Evolutionary conservation across 345 rosid species (phyloP), one percentile per base, ranked within the genome.

Genomic region (Alliaria petiolata): DNA sequence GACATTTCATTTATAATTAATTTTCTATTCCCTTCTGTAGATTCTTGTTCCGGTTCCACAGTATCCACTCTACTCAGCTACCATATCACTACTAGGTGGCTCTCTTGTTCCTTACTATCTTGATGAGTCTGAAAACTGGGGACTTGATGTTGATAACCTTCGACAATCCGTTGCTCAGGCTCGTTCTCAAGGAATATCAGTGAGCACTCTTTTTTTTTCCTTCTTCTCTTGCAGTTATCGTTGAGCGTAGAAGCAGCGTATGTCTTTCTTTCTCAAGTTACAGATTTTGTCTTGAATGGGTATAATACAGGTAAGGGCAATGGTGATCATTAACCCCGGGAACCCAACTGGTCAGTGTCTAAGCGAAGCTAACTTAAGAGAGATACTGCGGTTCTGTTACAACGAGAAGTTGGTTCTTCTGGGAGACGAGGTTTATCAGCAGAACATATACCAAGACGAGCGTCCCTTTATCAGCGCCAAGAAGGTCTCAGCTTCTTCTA

Each of bases 301-400:
- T 57, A 14, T 22, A 1, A 22, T 81, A 67, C 86, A 95, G 99
- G 90, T 89, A 51, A 85, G 86, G 81, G 99, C 99, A 38, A 91
- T 95, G 99, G 99, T 95, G 68, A 91, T 95, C 69, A 95, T 95
- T 56, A 95, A 95, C 84, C 99, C 99, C 3, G 99, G 97, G n/a
- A 95, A 95, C 79, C 99, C 99, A 35, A 95, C 99, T 33, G 99
- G 99, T n/a, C 93, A 87, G 79, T 95, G 99, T 76, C 90, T 95
- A 40, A 95, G 99, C 62, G 92, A 76, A 85, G 85, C 95, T 67
- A 95, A 95, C 77, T 76, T 95, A 58, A 84, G 84, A 81, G 97
- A 91, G 84, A 91, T 91, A 67, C 62, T 95, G 77, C 74, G 15
- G 65, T 95, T 83, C 78, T 95, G 99, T 82, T 78, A 83, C 66